Evolutionary conservation across 2,329 filamentous ascomycete genomes (phyloP).

Genomic region (Magnaporthiopsis incrustans): DNA sequence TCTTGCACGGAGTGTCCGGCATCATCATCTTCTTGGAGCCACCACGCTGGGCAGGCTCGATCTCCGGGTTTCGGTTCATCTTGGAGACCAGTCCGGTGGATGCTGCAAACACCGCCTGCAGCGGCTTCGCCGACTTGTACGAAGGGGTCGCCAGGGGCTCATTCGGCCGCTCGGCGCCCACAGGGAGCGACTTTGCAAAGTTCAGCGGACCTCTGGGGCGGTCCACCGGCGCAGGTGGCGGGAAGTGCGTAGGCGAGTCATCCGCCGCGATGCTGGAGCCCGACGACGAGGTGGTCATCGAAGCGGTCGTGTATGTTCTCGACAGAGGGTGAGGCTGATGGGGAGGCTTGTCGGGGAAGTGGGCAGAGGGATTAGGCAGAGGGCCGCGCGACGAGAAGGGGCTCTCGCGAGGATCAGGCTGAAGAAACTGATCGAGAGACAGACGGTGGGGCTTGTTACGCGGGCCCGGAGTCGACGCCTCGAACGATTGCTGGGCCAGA

Average conservation of each 20-base stretch:
- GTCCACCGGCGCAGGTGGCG: slow-evolving; percentile 40
- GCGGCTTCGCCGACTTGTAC: slow-evolving; percentile 69
- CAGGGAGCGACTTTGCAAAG: slow-evolving; percentile 70
- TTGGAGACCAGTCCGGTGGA: slow-evolving; percentile 95
- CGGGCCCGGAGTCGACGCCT: slow-evolving; percentile 48
- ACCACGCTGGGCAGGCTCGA: slow-evolving; percentile 40
- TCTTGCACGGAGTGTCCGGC: slow-evolving; percentile 94
- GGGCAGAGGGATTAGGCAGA: slow-evolving; percentile 45
- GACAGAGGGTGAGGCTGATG: slow-evolving; percentile 75
- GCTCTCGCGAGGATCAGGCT: slow-evolving; percentile 54
- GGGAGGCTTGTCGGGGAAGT: slow-evolving; percentile 34
- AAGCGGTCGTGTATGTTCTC: slow-evolving; percentile 64
- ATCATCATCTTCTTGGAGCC: slow-evolving; percentile 57
- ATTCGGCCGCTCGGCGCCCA: slow-evolving; percentile 46
- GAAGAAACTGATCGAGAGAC: slow-evolving; percentile 71
- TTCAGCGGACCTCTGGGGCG: slow-evolving; percentile 39
- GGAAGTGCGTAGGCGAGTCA: slow-evolving; percentile 60
- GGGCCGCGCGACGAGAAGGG: slow-evolving; percentile 51
- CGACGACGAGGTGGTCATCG: slow-evolving; percentile 54
- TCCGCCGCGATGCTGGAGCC: slow-evolving; percentile 65
- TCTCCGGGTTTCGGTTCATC: slow-evolving; percentile 76
- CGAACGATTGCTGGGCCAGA: slow-evolving; percentile 40
- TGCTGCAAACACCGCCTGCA: slow-evolving; percentile 71
- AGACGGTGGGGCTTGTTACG: slow-evolving; percentile 59
- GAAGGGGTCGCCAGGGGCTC: slow-evolving; percentile 61